Conservation (phyloP, 2,329 filamentous ascomycete genomes). For the Sporothrix inflata region DNA sequence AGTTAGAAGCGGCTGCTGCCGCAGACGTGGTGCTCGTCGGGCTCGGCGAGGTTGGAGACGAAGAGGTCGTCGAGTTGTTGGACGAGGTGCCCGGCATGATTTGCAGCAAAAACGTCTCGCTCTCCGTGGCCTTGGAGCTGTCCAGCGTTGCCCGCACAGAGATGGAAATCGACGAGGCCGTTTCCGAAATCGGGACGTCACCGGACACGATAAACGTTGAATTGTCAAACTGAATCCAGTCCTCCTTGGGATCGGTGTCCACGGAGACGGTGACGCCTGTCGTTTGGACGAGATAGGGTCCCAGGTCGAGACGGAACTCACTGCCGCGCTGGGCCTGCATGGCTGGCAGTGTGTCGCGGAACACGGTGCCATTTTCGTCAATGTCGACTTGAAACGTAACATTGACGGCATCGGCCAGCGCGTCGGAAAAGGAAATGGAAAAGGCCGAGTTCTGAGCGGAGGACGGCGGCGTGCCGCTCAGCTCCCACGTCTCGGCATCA, state of each 20-base stretch:
- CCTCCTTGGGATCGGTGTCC: conserved; percentile 41
- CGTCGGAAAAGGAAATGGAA: conserved; percentile 61
- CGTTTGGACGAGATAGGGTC: conserved; percentile 48
- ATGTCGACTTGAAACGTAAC: conserved; percentile 51
- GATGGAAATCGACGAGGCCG: conserved; percentile 36
- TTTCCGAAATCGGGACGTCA: conserved; percentile 44
- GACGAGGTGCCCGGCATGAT: conserved; percentile 40
- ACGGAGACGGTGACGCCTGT: conserved; percentile 46
- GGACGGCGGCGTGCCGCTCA: conserved; percentile 68
- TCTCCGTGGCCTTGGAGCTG: conserved; percentile 42
- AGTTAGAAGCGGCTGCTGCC: neutral
- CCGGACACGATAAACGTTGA: conserved; percentile 44
- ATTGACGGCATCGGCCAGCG: conserved; percentile 61
- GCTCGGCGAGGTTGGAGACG: conserved; percentile 19
- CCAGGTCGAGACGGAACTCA: conserved; percentile 49
- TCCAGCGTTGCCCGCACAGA: conserved; percentile 42
- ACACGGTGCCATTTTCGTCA: conserved; percentile 42
- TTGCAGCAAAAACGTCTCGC: conserved; percentile 44
- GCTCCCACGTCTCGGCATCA: conserved; percentile 60
- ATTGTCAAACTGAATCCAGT: conserved; percentile 50
- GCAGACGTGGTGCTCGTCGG: conserved; percentile 19
- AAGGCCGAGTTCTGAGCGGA: conserved; percentile 64
- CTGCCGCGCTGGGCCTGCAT: conserved; percentile 48
- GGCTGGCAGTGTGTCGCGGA: conserved; percentile 46
- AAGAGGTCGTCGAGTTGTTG: conserved; percentile 31